A percentile compares a stretch with the other conserved stretches of the same genome.
phyloP scores from a whole-genome alignment of 2,329 filamentous ascomycete species.

The Myriosclerotinia curreyana region DNA sequence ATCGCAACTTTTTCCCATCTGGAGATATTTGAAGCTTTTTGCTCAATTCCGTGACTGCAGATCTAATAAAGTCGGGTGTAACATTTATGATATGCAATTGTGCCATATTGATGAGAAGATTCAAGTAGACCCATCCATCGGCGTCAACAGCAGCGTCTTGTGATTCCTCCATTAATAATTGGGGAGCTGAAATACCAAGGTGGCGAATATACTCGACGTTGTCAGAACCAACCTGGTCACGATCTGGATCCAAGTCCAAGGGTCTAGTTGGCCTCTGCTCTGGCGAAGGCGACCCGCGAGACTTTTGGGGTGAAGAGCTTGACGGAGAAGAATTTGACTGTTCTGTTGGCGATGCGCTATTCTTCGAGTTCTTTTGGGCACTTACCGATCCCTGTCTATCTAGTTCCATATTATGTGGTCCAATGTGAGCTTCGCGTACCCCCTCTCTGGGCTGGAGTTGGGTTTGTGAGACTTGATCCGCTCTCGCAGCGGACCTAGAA shows the following conservation, averaged over 20 bases:
- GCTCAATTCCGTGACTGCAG: conserved; percentile 67
- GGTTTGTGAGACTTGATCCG: conserved; percentile 36
- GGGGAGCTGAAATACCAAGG: conserved; percentile 62
- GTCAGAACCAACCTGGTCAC: conserved; percentile 70
- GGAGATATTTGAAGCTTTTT: conserved; percentile 72
- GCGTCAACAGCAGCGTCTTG: conserved; percentile 57
- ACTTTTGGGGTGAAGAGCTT: conserved; percentile 24
- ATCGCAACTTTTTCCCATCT: conserved; percentile 76
- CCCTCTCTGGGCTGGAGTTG: conserved; percentile 37
- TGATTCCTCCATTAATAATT: conserved; percentile 48
- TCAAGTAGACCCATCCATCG: conserved; percentile 80
- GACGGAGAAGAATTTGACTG: conserved; percentile 23
- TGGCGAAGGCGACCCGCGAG: conserved; percentile 40
- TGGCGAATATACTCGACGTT: conserved; percentile 80
- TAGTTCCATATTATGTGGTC: conserved; percentile 31
- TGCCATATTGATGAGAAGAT: conserved; percentile 75
- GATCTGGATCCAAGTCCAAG: conserved; percentile 72
- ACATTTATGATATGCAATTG: conserved; percentile 85
- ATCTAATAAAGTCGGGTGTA: conserved; percentile 71
- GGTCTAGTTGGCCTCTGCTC: conserved; percentile 77
- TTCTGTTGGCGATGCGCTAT: conserved; percentile 8
- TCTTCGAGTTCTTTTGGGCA: conserved; percentile 31
- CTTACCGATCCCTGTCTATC: conserved; percentile 22
- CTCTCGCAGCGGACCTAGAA: conserved; percentile 50
- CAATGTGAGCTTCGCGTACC: conserved; percentile 44